Conservation (phyloP, 2,329 filamentous ascomycete genomes). For the Reticulascus tulasneorum region DNA sequence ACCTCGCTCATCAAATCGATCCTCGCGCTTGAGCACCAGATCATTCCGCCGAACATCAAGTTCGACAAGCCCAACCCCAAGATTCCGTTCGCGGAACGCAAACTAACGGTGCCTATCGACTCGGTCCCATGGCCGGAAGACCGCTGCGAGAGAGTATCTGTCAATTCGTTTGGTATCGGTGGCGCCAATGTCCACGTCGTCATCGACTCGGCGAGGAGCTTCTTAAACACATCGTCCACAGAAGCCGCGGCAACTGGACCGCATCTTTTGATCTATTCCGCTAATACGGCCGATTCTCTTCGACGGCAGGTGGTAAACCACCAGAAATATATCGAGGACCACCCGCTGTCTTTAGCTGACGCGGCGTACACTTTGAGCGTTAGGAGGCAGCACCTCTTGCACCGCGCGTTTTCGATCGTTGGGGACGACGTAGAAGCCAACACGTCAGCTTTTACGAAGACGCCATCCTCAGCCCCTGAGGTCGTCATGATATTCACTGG, state of each 20-base stretch:
- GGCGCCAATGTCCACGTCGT: constrained; percentile 33
- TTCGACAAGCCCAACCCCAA: constrained; percentile 24
- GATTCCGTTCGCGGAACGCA: constrained; percentile 19
- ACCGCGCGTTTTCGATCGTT: constrained; percentile 13
- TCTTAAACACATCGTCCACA: constrained; percentile 1
- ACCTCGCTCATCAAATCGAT: constrained; percentile 27
- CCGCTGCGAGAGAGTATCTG: constrained; percentile 20
- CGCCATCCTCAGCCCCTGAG: neutral
- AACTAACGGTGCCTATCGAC: constrained; percentile 20
- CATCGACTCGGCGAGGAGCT: constrained; percentile 12
- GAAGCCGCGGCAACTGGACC: neutral
- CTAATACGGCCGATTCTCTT: constrained; percentile 12
- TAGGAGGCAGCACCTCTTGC: constrained; percentile 11
- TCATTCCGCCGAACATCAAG: constrained; percentile 29
- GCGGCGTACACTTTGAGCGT: constrained; percentile 18
- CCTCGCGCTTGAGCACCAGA: constrained; percentile 24
- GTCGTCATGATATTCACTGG: constrained; percentile 27
- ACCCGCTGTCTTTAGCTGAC: constrained; percentile 2
- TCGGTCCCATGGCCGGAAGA: constrained; percentile 20
- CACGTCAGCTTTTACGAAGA: neutral
- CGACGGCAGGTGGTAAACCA: constrained; percentile 10
- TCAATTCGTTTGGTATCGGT: constrained; percentile 37
- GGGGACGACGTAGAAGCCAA: neutral
- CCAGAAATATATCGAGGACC: constrained; percentile 1
- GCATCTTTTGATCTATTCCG: constrained; percentile 16